Evolutionary conservation across 495 filamentous ascomycete species (phyloP).

Genomic region (Talaromyces thailandensis): DNA sequence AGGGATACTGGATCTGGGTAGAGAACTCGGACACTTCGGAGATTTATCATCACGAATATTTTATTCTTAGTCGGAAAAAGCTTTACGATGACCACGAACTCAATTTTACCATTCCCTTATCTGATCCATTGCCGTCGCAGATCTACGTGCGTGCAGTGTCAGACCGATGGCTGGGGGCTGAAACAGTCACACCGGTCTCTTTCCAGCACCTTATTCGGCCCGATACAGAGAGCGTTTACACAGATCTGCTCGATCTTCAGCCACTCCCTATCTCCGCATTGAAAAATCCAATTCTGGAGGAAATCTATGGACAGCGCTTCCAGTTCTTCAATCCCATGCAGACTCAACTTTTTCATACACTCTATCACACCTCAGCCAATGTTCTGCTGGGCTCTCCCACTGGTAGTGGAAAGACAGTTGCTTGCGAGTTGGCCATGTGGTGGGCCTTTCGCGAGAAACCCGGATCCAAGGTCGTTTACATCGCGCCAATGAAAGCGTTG

Average conservation of each 20-base stretch:
- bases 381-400: conserved; percentile 95
- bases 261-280: conserved; percentile 82
- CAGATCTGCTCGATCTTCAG: conserved; percentile 84
- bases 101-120: conserved; percentile 93
- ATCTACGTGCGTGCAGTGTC: conserved; percentile 93
- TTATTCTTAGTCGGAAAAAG: conserved; percentile 82
- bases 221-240: conserved; percentile 96
- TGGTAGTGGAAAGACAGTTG: conserved; percentile 94
- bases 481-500: conserved; percentile 97
- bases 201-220: conserved; percentile 97
- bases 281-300: conserved; percentile 78
- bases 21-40: conserved; percentile 97
- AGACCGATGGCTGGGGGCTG: conserved; percentile 94
- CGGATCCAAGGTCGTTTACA: conserved; percentile 96
- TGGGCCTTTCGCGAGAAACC: conserved; percentile 96
- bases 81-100: conserved; percentile 91
- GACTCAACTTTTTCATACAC: conserved; percentile 91
- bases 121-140: conserved; percentile 85
- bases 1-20: conserved; percentile 98
- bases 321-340: conserved; percentile 99
- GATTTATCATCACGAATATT: conserved; percentile 97
- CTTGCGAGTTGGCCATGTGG: conserved; percentile 98
- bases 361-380: conserved; percentile 86
- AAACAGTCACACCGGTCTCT: conserved; percentile 87
- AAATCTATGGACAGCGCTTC: conserved; percentile 81